phyloP scores from a whole-genome alignment of 2,329 filamentous ascomycete genomes.

The Teratosphaeria gauchensis region DNA sequence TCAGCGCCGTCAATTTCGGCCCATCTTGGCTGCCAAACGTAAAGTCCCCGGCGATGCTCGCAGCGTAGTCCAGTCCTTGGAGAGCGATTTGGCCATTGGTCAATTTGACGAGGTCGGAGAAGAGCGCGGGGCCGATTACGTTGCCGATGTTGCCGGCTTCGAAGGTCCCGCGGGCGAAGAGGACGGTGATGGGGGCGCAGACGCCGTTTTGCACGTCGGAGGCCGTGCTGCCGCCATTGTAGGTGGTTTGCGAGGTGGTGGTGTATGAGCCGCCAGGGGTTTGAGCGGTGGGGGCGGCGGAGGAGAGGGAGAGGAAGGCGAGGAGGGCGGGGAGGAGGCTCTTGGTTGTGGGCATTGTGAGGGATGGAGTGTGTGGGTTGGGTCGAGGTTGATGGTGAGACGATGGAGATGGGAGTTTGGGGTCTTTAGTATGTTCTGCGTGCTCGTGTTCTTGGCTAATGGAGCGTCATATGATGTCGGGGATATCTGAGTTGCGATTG shows the following conservation, averaged over 20 bases:
- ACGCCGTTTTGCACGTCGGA: conserved; percentile 8
- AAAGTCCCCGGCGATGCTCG: conserved; percentile 19
- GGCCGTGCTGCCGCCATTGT: conserved; percentile 11
- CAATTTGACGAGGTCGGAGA: conserved; percentile 32
- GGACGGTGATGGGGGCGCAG: conserved; percentile 42
- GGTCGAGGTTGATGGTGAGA: too few relatives aligned
- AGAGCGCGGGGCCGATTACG: conserved; percentile 42
- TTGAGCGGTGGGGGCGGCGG: not conserved
- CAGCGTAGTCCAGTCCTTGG: conserved; percentile 47
- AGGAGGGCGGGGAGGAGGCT: not conserved
- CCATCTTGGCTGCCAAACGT: conserved; percentile 11
- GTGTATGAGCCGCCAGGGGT: not conserved
- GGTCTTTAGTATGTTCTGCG: too few relatives aligned
- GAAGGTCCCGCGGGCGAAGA: conserved; percentile 49
- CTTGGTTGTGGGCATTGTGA: not conserved
- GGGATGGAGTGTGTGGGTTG: not conserved
- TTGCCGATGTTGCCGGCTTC: conserved; percentile 45
- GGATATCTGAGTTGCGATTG: too few relatives aligned
- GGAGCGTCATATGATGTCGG: too few relatives aligned
- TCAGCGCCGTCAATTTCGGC: conserved; percentile 14
- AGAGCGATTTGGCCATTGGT: conserved; percentile 39
- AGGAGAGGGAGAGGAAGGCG: not conserved
- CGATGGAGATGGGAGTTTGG: too few relatives aligned
- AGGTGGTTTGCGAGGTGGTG: not conserved
- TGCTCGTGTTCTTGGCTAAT: too few relatives aligned